Evolutionary conservation across 2,329 filamentous ascomycete species (phyloP).

Genomic region (Periconia sp.): DNA sequence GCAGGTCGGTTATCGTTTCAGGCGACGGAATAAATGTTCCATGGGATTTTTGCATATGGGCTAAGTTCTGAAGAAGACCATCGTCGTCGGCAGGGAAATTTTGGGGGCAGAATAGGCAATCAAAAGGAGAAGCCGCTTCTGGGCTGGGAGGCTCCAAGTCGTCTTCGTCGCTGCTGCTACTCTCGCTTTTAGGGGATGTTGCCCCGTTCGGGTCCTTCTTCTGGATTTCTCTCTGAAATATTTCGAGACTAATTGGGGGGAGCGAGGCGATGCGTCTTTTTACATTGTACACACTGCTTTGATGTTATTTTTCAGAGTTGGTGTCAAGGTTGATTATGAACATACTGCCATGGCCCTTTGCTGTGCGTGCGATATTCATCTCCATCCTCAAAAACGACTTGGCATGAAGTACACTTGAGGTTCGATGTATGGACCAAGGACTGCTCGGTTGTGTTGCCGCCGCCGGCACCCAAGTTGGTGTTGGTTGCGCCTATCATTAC

Average conservation of each 20-base stretch:
- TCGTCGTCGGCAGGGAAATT: conserved; percentile 9
- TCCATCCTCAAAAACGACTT: conserved; percentile 11
- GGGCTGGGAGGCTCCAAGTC: neutral
- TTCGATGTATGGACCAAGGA: neutral
- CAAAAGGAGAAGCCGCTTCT: neutral
- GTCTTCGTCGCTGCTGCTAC: neutral
- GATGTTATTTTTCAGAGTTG: conserved; percentile 10
- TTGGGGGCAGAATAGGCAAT: conserved; percentile 36
- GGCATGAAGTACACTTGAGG: conserved; percentile 3
- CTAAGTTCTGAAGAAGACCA: conserved; percentile 16
- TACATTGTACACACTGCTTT: conserved; percentile 19
- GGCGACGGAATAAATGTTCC: conserved; percentile 30
- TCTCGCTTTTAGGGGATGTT: neutral
- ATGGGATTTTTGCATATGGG: conserved; percentile 32
- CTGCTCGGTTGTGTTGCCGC: neutral
- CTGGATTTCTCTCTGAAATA: conserved; percentile 9
- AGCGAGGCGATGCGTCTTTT: conserved; percentile 17
- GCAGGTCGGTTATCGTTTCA: conserved; percentile 25
- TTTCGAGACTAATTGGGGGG: conserved; percentile 14
- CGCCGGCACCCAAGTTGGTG: neutral
- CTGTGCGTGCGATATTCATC: conserved; percentile 27
- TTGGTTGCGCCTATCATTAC: neutral
- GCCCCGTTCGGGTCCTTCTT: neutral
- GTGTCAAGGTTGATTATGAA: neutral
- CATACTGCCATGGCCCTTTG: conserved; percentile 33